These are phyloP conservation scores for Sclerotinia trifoliorum DNA, from an alignment of 2,329 filamentous ascomycete species.

Conservation along the genomic window DNA sequence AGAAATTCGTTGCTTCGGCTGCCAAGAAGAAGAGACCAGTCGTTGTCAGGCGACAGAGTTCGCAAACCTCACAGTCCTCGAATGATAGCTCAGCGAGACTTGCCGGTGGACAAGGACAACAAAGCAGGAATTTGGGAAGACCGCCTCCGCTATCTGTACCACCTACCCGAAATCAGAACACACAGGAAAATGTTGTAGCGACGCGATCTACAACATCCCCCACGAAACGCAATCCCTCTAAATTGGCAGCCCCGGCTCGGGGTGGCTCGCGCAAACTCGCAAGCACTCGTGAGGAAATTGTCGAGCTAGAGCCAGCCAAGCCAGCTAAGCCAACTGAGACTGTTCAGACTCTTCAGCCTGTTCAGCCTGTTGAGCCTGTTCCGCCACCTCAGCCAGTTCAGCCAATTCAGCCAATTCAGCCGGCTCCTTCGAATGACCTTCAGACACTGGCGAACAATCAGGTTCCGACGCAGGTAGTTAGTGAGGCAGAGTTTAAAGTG, in stretches of 20 bases:
- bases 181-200: constrained; percentile 1
- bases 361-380: not conserved
- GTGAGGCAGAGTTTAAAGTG: constrained; percentile 17
- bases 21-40: constrained; percentile 48
- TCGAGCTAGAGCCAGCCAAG: not conserved
- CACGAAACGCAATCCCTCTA: constrained; percentile 11
- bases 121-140: constrained; percentile 9
- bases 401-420: not conserved
- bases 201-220: constrained; percentile 18
- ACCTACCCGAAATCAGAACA: constrained; percentile 4
- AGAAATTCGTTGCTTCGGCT: constrained; percentile 47
- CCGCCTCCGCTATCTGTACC: constrained; percentile 6
- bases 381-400: not conserved
- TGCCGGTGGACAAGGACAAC: constrained; percentile 8
- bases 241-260: not conserved
- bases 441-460: not conserved
- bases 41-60: constrained; percentile 49
- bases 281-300: constrained; percentile 19
- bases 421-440: constrained; percentile 2
- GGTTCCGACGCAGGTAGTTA: not conserved
- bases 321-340: not conserved
- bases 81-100: constrained; percentile 28
- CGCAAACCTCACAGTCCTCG: constrained; percentile 48
- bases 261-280: constrained; percentile 17
- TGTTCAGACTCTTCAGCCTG: not conserved